Conservation (phyloP, 2,329 filamentous ascomycete species). For the Fusarium siculi region DNA sequence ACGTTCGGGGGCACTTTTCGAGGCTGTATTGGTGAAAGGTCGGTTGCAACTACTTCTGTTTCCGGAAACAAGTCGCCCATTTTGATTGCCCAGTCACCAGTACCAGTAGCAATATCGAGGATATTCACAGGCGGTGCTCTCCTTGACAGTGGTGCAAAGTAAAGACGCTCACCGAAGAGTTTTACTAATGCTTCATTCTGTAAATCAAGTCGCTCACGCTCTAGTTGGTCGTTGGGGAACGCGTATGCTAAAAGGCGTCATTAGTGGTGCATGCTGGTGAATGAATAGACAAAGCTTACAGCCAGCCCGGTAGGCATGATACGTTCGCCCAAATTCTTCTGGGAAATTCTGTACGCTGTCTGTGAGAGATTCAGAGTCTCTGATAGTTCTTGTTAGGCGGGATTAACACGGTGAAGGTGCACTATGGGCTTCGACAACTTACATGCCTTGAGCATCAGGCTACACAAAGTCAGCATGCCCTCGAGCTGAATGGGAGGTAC, state of each 20-base stretch:
- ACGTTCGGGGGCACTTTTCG: conserved; percentile 76
- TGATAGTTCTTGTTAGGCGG: conserved; percentile 28
- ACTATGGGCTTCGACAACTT: conserved; percentile 11
- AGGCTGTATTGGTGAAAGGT: conserved; percentile 76
- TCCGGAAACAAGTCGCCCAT: conserved; percentile 71
- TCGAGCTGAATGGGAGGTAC: neutral
- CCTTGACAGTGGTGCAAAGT: conserved; percentile 55
- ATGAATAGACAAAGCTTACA: conserved; percentile 50
- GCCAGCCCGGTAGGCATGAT: conserved; percentile 59
- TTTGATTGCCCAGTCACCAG: conserved; percentile 72
- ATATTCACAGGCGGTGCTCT: conserved; percentile 50
- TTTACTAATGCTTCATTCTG: conserved; percentile 53
- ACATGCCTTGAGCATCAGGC: conserved; percentile 40
- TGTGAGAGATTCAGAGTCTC: conserved; percentile 52
- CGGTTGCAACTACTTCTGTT: conserved; percentile 69
- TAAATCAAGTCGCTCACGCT: conserved; percentile 55
- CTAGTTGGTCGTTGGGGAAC: conserved; percentile 57
- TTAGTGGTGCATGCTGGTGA: conserved; percentile 4
- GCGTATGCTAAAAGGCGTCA: conserved; percentile 51
- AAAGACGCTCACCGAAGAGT: conserved; percentile 54
- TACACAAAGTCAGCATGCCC: conserved; percentile 35
- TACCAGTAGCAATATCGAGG: conserved; percentile 59
- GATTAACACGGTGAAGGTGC: neutral
- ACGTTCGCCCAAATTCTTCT: conserved; percentile 58
- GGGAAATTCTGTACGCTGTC: conserved; percentile 56